Percentiles rank a stretch among this genome's conserved stretches.
Evolutionary conservation across 2,329 filamentous ascomycete genomes (phyloP).

Genomic region (Neoscytalidium dimidiatum): DNA sequence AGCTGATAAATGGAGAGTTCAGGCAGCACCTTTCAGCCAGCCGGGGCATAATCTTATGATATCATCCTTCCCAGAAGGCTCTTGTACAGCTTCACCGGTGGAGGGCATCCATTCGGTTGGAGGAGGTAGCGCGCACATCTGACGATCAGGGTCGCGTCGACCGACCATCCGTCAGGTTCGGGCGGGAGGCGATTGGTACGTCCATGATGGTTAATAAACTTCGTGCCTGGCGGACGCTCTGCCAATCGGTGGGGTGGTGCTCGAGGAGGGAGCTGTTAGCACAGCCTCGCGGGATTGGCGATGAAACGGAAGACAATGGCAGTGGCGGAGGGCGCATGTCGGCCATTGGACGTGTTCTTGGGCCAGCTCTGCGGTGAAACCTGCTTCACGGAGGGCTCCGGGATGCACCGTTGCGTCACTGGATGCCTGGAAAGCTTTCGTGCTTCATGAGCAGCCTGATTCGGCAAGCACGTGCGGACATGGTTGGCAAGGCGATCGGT

Average conservation of each 20-base stretch:
- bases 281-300: not conserved
- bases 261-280: not conserved
- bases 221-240: not conserved
- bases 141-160: constrained; percentile 5
- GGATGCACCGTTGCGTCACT: constrained; percentile 15
- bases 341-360: not conserved
- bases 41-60: constrained; percentile 7
- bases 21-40: not conserved
- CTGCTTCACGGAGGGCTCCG: constrained; percentile 13
- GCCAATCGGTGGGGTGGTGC: not conserved
- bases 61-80: constrained; percentile 15
- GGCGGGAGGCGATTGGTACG: not conserved
- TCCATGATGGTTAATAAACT: not conserved
- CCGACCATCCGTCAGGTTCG: not conserved
- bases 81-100: constrained; percentile 15
- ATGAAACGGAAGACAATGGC: not conserved
- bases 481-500: constrained; percentile 1
- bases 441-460: constrained; percentile 1
- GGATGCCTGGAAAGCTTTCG: constrained; percentile 8
- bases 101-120: constrained; percentile 1
- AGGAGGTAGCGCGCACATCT: constrained; percentile 1
- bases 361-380: not conserved
- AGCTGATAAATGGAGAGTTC: not conserved
- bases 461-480: not conserved
- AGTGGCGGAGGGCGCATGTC: not conserved